Evolutionary conservation across 1,139 yeast species (phyloP), one percentile per base, ranked within the genome.

Genomic region (Suhomyces ambrosiae): DNA sequence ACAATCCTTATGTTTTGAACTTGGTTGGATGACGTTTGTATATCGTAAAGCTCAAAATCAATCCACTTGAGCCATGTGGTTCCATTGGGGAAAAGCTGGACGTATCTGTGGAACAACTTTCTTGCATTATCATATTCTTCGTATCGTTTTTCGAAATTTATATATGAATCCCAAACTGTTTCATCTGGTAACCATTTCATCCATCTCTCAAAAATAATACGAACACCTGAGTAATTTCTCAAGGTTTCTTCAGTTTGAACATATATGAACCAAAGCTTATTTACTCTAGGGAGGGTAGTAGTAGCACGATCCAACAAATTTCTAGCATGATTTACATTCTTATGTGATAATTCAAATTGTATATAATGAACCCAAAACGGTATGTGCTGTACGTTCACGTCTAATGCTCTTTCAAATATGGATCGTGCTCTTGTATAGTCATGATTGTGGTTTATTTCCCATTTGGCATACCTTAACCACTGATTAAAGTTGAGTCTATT

Each of bases 391-490:
- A 79, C 71, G 53, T 87, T 84, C 4, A 87, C 89, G 41, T 81
- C 86, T 26, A 92, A 58, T 0, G 96, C 96, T 36, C 98, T 70
- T 60, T 92, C 98, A 61, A 84, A 86, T 9, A 92, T 72, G 0
- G 96, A 87, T 40, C 97, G 66, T 0, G 95, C 96, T 22, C 86
- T 61, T 7, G 72, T 69, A 50, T 77, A 72, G 54, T 92, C 96
- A 42, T 80, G 82, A 52, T 69, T 70, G 38, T 87, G 90, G 5
- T 84, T 86, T 10, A 81, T 60, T 58, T 92, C 98, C 80, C 92
- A 88, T 44, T 76, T 79, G 1, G 97, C 97, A 58, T 92, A 92
- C 37, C 97, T 70, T 58, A 88, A 72, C 97, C 97, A 92, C 56
- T 90, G 96, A 3, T 89, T 85, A 51, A 76, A 74, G 52, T 89